A percentile compares a stretch with the other conserved stretches of the same genome.
Conservation (phyloP, 192 early-diverging fungal genomes). For the Helicostylum pulchrum region DNA sequence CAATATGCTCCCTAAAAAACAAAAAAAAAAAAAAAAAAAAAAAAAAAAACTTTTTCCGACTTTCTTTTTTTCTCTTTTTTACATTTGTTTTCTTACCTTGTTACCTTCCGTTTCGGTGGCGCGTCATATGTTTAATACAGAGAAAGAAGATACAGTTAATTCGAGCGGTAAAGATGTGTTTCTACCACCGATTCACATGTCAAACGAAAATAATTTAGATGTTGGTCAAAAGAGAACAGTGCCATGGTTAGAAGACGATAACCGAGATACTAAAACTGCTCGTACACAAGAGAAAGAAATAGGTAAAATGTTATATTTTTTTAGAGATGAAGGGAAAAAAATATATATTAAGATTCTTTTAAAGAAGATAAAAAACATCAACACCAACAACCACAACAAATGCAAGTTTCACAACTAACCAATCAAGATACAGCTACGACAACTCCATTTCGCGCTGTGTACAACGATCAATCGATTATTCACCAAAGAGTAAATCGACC, state of each 20-base stretch:
- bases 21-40: too few species aligned
- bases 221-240: conserved; percentile 3
- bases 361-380: background rate
- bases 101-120: background rate
- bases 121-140: too few species aligned
- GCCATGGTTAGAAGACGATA: conserved; percentile 12
- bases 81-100: background rate
- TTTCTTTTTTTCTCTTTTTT: background rate
- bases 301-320: background rate
- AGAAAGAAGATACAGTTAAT: too few species aligned
- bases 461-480: conserved; percentile 20
- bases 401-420: conserved; percentile 12
- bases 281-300: background rate
- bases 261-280: background rate
- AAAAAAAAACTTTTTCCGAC: too few species aligned
- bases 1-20: too few species aligned
- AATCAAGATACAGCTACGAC: background rate
- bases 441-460: background rate
- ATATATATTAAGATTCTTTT: background rate
- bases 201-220: conserved; percentile 1
- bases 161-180: too few species aligned
- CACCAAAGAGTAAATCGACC: conserved; percentile 31
- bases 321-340: background rate
- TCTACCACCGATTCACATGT: too few species aligned
- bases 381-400: conserved; percentile 15